These are phyloP conservation scores for Kwoniella sp. DNA, from an alignment of 768 basidiomycete genomes.

Conservation along the genomic window DNA sequence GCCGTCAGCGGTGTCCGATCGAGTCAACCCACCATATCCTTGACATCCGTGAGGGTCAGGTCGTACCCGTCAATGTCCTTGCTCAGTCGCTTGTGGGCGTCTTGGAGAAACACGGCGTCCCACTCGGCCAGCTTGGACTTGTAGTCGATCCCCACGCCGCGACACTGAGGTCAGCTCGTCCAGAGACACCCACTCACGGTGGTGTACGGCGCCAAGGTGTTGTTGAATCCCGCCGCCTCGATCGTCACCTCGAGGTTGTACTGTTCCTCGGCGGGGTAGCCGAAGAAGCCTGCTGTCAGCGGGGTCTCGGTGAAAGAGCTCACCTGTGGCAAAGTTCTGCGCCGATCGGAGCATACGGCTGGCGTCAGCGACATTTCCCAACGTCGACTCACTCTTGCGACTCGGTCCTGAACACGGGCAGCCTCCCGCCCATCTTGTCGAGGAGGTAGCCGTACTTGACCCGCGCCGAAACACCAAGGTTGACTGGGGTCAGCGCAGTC, in stretches of 20 bases:
- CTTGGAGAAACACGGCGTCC: slow-evolving; percentile 66
- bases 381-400: slow-evolving; percentile 56
- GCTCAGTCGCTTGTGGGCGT: slow-evolving; percentile 62
- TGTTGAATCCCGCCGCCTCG: slow-evolving; percentile 66
- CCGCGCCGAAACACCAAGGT: slow-evolving; percentile 65
- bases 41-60: slow-evolving; percentile 36
- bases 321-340: slow-evolving; percentile 59
- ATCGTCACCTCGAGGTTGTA: slow-evolving; percentile 75
- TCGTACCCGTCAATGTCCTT: slow-evolving; percentile 43
- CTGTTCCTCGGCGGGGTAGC: slow-evolving; percentile 62
- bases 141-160: slow-evolving; percentile 6
- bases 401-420: slow-evolving; percentile 76
- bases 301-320: background rate
- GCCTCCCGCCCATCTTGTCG: slow-evolving; percentile 62
- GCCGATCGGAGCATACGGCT: slow-evolving; percentile 57
- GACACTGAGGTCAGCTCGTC: slow-evolving; percentile 51
- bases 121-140: slow-evolving; percentile 54
- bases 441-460: slow-evolving; percentile 71
- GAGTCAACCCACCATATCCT: slow-evolving; percentile 34
- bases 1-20: background rate
- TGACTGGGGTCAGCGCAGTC: slow-evolving; percentile 48
- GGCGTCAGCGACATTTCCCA: background rate
- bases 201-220: slow-evolving; percentile 78
- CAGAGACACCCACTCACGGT: slow-evolving; percentile 51
- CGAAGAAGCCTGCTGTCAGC: slow-evolving; percentile 60